These are phyloP conservation scores for Teratosphaeriaceae sp. DNA, from an alignment of 2,329 filamentous ascomycete genomes.

Conservation along the genomic window DNA sequence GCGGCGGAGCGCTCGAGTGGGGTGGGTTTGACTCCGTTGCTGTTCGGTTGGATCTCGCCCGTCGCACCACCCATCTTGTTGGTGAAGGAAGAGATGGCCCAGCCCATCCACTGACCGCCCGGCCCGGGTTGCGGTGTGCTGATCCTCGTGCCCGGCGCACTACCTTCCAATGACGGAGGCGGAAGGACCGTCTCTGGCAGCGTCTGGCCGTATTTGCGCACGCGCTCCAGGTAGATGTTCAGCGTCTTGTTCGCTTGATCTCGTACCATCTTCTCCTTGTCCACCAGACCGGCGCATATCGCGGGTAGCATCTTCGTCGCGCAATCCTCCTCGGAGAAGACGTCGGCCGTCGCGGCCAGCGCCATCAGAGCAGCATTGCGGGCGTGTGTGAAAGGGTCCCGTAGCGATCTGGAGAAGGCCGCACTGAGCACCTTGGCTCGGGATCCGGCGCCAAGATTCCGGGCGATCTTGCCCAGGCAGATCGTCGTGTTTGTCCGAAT, in stretches of 20 bases:
- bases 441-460: constrained; percentile 68
- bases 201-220: constrained; percentile 67
- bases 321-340: constrained; percentile 85
- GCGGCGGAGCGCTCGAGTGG: constrained; percentile 41
- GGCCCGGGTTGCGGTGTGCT: constrained; percentile 59
- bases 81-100: constrained; percentile 97
- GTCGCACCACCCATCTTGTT: constrained; percentile 82
- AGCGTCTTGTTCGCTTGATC: constrained; percentile 88
- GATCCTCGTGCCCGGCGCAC: constrained; percentile 55
- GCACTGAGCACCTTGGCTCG: constrained; percentile 87
- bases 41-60: constrained; percentile 70
- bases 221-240: constrained; percentile 74
- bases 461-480: constrained; percentile 91
- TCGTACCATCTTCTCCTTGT: constrained; percentile 91
- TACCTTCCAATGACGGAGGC: constrained; percentile 49
- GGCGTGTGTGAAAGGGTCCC: constrained; percentile 92
- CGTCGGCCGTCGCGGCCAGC: constrained; percentile 73
- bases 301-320: constrained; percentile 76
- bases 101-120: constrained; percentile 72
- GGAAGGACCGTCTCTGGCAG: constrained; percentile 79
- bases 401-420: constrained; percentile 80
- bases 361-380: constrained; percentile 85
- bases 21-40: constrained; percentile 42
- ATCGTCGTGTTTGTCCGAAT: constrained; percentile 98
- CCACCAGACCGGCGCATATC: constrained; percentile 76